phyloP scores from a whole-genome alignment of 2,329 filamentous ascomycete genomes.

The Sarocladiaceae sp. region DNA sequence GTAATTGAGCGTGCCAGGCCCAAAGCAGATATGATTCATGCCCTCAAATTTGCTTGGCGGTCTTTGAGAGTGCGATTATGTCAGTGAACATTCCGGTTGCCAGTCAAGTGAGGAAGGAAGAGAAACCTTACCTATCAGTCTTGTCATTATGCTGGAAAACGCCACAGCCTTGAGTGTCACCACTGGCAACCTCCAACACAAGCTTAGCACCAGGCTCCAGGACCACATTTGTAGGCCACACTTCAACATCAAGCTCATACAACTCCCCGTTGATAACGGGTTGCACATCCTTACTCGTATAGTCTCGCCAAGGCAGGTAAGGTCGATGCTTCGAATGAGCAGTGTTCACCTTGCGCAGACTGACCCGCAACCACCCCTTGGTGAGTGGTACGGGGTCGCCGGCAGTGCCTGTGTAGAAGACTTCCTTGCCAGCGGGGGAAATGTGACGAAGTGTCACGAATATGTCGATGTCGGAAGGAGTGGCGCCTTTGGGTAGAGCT shows the following conservation, averaged over 20 bases:
- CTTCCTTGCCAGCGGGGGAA: slow-evolving; percentile 47
- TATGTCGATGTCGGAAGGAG: slow-evolving; percentile 53
- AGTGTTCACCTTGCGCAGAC: slow-evolving; percentile 49
- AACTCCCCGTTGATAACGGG: slow-evolving; percentile 50
- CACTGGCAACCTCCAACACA: slow-evolving; percentile 50
- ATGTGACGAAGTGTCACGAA: slow-evolving; percentile 61
- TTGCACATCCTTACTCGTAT: slow-evolving; percentile 50
- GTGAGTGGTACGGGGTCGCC: slow-evolving; percentile 59
- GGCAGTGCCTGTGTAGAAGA: slow-evolving; percentile 62
- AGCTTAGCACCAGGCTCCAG: slow-evolving; percentile 41
- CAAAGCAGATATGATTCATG: slow-evolving; percentile 50
- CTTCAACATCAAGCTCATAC: slow-evolving; percentile 57
- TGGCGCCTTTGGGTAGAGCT: slow-evolving; percentile 37
- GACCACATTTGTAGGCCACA: slow-evolving; percentile 62
- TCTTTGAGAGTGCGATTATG: slow-evolving; percentile 10
- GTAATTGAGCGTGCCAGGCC: slow-evolving; percentile 43
- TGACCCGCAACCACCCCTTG: slow-evolving; percentile 61
- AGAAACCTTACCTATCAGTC: slow-evolving; percentile 36
- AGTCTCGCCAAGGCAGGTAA: slow-evolving; percentile 52
- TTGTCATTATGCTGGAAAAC: slow-evolving; percentile 50
- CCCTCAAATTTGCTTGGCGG: slow-evolving; percentile 31
- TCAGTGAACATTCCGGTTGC: background rate
- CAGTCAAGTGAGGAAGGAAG: background rate
- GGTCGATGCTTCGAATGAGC: slow-evolving; percentile 45
- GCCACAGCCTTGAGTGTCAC: slow-evolving; percentile 57